Conservation (phyloP, 257 asterid genomes). For the Knoxia roxburghii region DNA sequence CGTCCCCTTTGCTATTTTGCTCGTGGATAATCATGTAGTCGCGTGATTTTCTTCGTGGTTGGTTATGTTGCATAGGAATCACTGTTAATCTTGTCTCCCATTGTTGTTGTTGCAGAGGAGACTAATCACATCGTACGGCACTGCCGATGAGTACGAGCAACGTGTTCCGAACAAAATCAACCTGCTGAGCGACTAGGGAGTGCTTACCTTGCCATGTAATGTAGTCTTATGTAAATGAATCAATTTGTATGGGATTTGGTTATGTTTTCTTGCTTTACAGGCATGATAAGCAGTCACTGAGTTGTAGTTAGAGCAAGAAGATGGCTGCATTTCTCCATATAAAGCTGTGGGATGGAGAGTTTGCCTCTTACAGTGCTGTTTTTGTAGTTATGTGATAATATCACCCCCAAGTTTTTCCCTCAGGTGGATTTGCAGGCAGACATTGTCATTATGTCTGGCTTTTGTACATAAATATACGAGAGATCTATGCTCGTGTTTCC, state of each 20-base stretch:
- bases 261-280: background rate
- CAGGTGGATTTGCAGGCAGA: background rate
- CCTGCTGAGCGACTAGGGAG: constrained; percentile 12
- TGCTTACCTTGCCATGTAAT: constrained; percentile 12
- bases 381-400: background rate
- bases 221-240: background rate
- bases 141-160: constrained; percentile 17
- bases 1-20: no score
- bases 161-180: constrained; percentile 4
- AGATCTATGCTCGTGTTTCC: no score
- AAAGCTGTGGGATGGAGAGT: no score
- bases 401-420: background rate
- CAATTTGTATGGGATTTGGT: background rate
- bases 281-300: background rate
- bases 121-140: constrained; percentile 35
- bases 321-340: no score
- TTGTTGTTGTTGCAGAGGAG: constrained; percentile 52
- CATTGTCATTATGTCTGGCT: background rate
- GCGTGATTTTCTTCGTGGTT: background rate
- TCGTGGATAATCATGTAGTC: background rate
- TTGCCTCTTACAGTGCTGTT: background rate
- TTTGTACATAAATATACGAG: background rate
- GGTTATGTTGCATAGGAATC: background rate
- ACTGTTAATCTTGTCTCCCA: background rate
- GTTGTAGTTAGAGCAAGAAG: no score